Conservation (phyloP, 148 eudicot genomes). For the Chenopodium berlandieri region DNA sequence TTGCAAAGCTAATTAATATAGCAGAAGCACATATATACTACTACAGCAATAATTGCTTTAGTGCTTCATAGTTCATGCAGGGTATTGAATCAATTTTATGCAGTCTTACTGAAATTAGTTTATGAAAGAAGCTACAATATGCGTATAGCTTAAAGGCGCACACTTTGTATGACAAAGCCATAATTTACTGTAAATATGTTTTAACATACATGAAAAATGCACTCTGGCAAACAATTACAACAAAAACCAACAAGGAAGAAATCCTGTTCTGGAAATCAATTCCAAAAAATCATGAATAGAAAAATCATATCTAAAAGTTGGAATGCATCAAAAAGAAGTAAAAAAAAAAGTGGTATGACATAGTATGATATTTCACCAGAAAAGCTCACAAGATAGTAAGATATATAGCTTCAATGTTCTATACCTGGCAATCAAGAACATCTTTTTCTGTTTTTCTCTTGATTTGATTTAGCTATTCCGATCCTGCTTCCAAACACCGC, state of each 20-base stretch:
- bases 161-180: too few relatives aligned
- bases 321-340: neutral
- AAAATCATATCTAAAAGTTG: too few relatives aligned
- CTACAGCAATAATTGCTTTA: neutral
- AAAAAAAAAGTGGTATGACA: too few relatives aligned
- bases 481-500: constrained; percentile 46
- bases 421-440: constrained; percentile 10
- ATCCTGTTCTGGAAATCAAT: neutral
- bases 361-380: neutral
- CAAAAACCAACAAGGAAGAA: neutral
- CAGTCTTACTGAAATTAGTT: neutral
- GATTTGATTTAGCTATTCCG: neutral
- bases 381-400: neutral
- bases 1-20: neutral
- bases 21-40: neutral
- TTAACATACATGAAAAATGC: neutral
- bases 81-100: neutral
- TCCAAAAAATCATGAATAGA: neutral
- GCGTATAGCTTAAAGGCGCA: neutral
- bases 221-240: neutral
- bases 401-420: neutral
- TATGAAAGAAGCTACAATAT: neutral
- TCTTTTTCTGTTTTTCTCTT: neutral
- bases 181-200: neutral
- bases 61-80: neutral